Evolutionary conservation across 805 yeast species (phyloP).

Genomic region (Candida chauliodis): DNA sequence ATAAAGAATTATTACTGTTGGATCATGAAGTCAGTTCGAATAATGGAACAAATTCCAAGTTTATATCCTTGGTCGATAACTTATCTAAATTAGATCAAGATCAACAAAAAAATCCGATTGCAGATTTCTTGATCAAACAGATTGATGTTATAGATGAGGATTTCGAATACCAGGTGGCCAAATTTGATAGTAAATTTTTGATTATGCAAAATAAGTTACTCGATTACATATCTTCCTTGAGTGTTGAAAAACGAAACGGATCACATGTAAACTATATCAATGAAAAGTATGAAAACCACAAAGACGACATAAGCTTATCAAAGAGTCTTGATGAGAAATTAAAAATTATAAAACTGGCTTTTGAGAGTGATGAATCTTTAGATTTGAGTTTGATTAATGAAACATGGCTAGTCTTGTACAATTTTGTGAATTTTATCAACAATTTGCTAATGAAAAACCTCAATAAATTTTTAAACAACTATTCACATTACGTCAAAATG

Average conservation of each 20-base stretch:
- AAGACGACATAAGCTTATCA: constrained; percentile 30
- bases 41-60: constrained; percentile 18
- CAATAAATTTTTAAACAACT: constrained; percentile 34
- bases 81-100: constrained; percentile 26
- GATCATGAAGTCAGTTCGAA: constrained; percentile 27
- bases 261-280: constrained; percentile 35
- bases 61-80: constrained; percentile 37
- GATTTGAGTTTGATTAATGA: constrained; percentile 41
- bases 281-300: constrained; percentile 35
- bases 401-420: constrained; percentile 39
- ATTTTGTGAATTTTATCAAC: constrained; percentile 32
- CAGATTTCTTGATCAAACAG: constrained; percentile 33
- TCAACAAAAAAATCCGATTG: constrained; percentile 24
- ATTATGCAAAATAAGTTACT: constrained; percentile 34
- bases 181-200: constrained; percentile 32
- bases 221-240: constrained; percentile 33
- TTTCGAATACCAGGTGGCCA: constrained; percentile 31
- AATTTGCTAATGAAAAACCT: constrained; percentile 27
- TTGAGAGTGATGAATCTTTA: constrained; percentile 36
- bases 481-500: constrained; percentile 27
- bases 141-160: constrained; percentile 28
- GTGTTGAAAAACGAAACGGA: constrained; percentile 29
- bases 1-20: constrained; percentile 34
- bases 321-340: constrained; percentile 24
- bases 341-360: constrained; percentile 25